Percentiles rank a stretch among this genome's conserved stretches.
Evolutionary conservation across 1,139 yeast species (phyloP).

Genomic region (Nakaseomyces sp.): DNA sequence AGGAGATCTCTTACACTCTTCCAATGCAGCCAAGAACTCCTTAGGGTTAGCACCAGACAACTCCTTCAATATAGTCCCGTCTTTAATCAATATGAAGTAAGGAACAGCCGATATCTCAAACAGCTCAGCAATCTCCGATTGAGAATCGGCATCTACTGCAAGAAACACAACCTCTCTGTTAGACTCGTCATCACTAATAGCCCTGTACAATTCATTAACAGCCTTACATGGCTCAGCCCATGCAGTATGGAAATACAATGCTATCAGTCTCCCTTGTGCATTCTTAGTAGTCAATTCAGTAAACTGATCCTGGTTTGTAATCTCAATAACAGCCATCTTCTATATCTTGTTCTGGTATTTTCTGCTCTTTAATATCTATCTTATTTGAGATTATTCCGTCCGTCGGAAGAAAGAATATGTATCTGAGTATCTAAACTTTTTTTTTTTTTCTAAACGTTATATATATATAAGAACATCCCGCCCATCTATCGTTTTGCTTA

Average conservation of each 20-base stretch:
- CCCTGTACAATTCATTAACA: constrained; percentile 36
- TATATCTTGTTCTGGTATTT: not conserved
- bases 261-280: constrained; percentile 56
- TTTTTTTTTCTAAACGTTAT: too few species aligned
- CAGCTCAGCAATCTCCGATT: constrained; percentile 79
- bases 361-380: not conserved
- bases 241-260: constrained; percentile 84
- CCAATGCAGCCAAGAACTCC: constrained; percentile 71
- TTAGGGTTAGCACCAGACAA: constrained; percentile 95
- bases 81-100: constrained; percentile 73
- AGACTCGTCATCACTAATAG: constrained; percentile 33
- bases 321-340: constrained; percentile 38
- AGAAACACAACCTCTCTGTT: constrained; percentile 44
- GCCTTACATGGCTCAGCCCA: constrained; percentile 94
- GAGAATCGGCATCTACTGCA: constrained; percentile 82
- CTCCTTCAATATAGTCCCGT: constrained; percentile 82
- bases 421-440: too few species aligned
- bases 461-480: not conserved
- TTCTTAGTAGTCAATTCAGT: constrained; percentile 66
- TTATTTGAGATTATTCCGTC: not conserved
- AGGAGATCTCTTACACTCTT: constrained; percentile 35
- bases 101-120: constrained; percentile 95
- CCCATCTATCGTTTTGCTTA: not conserved
- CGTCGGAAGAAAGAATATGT: too few species aligned
- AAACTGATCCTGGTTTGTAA: constrained; percentile 75